Base-by-base conservation (phyloP, 2,329 filamentous ascomycete genomes). In the Xylariaceae sp. region DNA sequence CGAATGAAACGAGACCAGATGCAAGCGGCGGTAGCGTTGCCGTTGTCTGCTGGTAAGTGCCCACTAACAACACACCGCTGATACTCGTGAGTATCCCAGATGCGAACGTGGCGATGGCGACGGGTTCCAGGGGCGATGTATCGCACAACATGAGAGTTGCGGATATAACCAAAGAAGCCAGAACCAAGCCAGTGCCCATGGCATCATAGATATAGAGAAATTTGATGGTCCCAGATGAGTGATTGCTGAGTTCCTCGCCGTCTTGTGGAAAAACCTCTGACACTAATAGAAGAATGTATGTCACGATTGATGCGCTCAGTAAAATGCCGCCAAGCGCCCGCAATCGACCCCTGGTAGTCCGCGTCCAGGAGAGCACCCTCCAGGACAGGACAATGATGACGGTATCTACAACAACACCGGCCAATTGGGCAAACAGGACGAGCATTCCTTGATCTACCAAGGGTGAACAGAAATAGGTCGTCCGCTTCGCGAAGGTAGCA, bases 401-500 rank as follows among this genome's bases (percentile, higher is more conserved):
- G 5, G 76, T 74, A 63, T 84, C 81, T 4, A 81, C 70, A 18
- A 76, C 59, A 15, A 83, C 67, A 0, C 79, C 78, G 1, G 74
- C 15, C 52, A 75, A 72, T 61, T 83, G 82, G 5, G 78, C 64
- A n/a, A 72, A 62, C 0, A 78, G 62, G 1, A 77, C 70, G 15
- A 68, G 68, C 3, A 69, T 65, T 2, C 69, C 69, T 54, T 71
- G 75, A 56, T 82, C 80, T 11, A 74, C 61, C 2, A 73, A 64
- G 3, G 73, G 63, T 15, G 81, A 78, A 65, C 82, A 85, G 58
- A 82, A 76, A 59, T 79, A 82, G 0, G 79, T 81, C 10, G 81
- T 83, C n/a, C 66, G 71, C 15, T 69, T 66, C 2, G 72, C 71
- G n/a, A 75, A 73, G 11, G 72, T 71, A 2, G 74, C 65, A 13